These are phyloP conservation scores for Diplodia seriata DNA, from an alignment of 2,329 filamentous ascomycete species.

Conservation along the genomic window DNA sequence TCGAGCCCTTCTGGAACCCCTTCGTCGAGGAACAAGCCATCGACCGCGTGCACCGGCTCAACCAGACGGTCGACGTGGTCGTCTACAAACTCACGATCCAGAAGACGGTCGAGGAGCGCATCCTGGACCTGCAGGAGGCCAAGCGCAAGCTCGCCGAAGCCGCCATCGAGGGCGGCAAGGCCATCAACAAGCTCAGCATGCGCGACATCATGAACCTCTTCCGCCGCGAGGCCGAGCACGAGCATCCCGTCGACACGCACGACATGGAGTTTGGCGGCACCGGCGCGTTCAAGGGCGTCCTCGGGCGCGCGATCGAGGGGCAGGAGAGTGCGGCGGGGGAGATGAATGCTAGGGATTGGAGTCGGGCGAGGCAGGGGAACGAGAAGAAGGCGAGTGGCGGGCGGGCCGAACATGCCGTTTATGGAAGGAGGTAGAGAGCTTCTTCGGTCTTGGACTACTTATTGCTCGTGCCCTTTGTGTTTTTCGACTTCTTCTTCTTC, in stretches of 20 bases:
- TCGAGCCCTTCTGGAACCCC: conserved; percentile 99
- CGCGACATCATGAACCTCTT: conserved; percentile 94
- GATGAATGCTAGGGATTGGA: conserved; percentile 37
- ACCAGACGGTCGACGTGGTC: conserved; percentile 91
- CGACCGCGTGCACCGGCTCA: conserved; percentile 96
- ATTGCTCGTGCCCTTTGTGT: not conserved
- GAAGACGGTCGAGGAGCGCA: conserved; percentile 88
- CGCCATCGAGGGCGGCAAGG: conserved; percentile 83
- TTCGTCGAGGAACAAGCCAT: conserved; percentile 99
- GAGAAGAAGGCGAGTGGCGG: conserved; percentile 42
- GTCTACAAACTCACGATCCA: conserved; percentile 93
- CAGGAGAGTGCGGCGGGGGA: conserved; percentile 34
- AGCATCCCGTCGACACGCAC: conserved; percentile 35
- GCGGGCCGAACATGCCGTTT: conserved; percentile 50
- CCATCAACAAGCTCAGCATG: conserved; percentile 84
- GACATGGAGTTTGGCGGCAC: conserved; percentile 8
- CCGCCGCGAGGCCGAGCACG: conserved; percentile 68
- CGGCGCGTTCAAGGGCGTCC: conserved; percentile 22
- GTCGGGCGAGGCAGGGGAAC: conserved; percentile 40
- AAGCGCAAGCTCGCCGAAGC: conserved; percentile 91
- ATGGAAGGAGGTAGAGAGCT: conserved; percentile 49
- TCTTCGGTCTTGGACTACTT: not conserved
- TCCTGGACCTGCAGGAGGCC: conserved; percentile 91
- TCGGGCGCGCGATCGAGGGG: conserved; percentile 35
- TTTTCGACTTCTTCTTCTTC: not conserved